A percentile compares a stretch with the other conserved stretches of the same genome.
phyloP scores from a whole-genome alignment of 2,329 filamentous ascomycete genomes.

The Trichoderma cornu-damae region DNA sequence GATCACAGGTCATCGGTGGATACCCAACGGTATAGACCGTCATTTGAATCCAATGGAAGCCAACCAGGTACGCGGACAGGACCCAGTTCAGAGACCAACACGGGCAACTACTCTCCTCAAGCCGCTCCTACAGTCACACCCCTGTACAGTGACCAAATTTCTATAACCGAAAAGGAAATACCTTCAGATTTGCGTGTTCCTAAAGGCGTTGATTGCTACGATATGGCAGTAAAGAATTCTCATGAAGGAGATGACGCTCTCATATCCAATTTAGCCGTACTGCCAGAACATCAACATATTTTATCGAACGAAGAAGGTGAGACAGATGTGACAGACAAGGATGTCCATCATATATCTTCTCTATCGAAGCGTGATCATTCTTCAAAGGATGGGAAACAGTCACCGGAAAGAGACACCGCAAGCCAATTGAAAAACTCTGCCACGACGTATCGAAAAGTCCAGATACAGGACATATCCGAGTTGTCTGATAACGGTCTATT shows the following conservation, averaged over 20 bases:
- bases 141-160: too few species aligned
- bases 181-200: too few species aligned
- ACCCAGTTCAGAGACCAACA: neutral
- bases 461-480: neutral
- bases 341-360: neutral
- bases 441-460: neutral
- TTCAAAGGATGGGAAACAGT: neutral
- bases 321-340: too few species aligned
- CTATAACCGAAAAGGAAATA: too few species aligned
- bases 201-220: neutral
- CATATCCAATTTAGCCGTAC: neutral
- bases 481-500: neutral
- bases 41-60: neutral
- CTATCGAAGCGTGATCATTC: neutral
- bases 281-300: neutral
- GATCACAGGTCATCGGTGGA: neutral
- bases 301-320: too few species aligned
- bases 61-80: neutral
- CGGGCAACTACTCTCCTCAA: neutral
- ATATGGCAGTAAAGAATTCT: too few species aligned
- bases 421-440: neutral
- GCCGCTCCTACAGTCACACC: too few species aligned
- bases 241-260: neutral
- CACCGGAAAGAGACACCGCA: too few species aligned
- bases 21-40: neutral